phyloP scores from a whole-genome alignment of 495 filamentous ascomycete genomes.

The Halenospora varia region DNA sequence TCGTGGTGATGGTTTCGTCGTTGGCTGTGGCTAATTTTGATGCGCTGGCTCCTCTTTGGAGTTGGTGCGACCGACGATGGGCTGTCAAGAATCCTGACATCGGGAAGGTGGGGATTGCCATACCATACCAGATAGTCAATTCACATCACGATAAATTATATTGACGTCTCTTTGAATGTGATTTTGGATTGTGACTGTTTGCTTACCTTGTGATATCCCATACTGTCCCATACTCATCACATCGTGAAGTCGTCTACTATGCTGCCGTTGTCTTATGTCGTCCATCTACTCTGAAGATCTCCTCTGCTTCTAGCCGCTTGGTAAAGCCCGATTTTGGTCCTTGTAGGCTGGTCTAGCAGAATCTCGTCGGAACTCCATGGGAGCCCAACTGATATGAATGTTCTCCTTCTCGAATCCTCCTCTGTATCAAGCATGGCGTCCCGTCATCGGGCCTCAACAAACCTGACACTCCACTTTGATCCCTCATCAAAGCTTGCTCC shows the following conservation, averaged over 20 bases:
- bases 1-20: not conserved
- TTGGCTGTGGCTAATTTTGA: not conserved
- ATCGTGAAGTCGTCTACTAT: too few relatives aligned
- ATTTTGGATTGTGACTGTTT: not conserved
- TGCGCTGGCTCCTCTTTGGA: not conserved
- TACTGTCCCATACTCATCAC: too few relatives aligned
- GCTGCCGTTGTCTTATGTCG: too few relatives aligned
- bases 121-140: constrained; percentile 7
- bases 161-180: not conserved
- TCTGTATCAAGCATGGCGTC: too few relatives aligned
- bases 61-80: not conserved
- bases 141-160: constrained; percentile 7
- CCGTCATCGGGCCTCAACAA: too few relatives aligned
- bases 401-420: too few relatives aligned
- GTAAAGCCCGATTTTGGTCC: too few relatives aligned
- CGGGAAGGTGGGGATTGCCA: not conserved
- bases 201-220: not conserved
- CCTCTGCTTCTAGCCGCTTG: too few relatives aligned
- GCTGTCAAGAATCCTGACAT: not conserved
- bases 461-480: not conserved
- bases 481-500: constrained; percentile 2
- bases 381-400: too few relatives aligned
- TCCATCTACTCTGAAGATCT: too few relatives aligned
- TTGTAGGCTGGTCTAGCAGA: too few relatives aligned
- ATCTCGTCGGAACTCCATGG: too few relatives aligned